Evolutionary conservation across 768 basidiomycete genomes (phyloP), one percentile per base, ranked within the genome.

Genomic region (Fibroporia radiculosa): DNA sequence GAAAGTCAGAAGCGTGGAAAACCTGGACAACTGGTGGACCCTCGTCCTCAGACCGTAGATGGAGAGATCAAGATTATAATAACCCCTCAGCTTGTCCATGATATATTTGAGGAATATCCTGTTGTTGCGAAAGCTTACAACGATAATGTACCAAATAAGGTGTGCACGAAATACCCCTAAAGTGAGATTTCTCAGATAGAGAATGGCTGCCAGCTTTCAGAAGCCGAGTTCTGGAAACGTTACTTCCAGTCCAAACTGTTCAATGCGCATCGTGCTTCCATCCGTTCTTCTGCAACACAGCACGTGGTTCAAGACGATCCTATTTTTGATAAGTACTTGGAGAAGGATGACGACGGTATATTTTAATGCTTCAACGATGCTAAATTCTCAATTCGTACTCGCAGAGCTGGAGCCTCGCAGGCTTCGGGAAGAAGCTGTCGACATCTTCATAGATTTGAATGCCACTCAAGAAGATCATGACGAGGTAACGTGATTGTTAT

Each of bases 71-170:
- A 89, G 63, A 89, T 93, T 51, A 78, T 84, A 50, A 84, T 95
- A 38, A 93, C 92, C 2, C 87, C 87, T 13, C 89, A 93, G 63
- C 74, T 97, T 35, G 86, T 95, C 26, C 82, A 89, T 55, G 95
- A 98, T 57, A 92, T 98, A 39, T 99, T 99, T 56, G 93, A 98
- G 52, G 93, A 96, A 66, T 98, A 93, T 60, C 93, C 96, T 2
- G 85, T 96, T 25, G 91, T 98, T 11, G 82, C 85, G 31, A 86
- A 80, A 62, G 95, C 93, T 0, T 95, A 96, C 57, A 82, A 69
- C 48, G 93, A 95, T 58, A 93, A 93, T 53, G 93, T 98, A 1
- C 93, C 95, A 2, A 75, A 66, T 51, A 85, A 87, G 72, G 93
- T 84, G 68, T 50, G 33, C 4, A 14, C 13, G 13, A 6, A 19